These are phyloP conservation scores for Circinella minor DNA, from an alignment of 371 early-diverging fungal species.

Conservation along the genomic window DNA sequence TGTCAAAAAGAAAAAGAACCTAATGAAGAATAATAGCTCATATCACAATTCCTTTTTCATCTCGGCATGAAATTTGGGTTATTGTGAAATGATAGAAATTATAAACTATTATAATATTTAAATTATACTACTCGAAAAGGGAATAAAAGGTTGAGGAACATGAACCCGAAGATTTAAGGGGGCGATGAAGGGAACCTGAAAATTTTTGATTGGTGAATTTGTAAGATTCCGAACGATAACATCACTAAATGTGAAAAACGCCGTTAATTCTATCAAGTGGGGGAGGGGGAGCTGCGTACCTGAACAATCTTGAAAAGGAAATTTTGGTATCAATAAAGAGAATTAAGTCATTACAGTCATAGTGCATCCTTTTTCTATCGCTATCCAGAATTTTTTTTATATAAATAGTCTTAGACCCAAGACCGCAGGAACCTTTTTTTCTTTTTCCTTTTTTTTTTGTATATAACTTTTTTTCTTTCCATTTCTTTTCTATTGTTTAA, in stretches of 20 bases:
- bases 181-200: neutral
- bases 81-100: too few relatives aligned
- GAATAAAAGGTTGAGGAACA: neutral
- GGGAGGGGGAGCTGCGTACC: neutral
- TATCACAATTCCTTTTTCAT: too few relatives aligned
- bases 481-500: constrained; percentile 7
- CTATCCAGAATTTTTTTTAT: constrained; percentile 3
- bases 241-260: neutral
- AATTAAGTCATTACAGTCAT: neutral
- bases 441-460: neutral
- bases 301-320: constrained; percentile 20
- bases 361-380: constrained; percentile 4
- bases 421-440: neutral
- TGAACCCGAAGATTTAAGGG: too few relatives aligned
- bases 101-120: too few relatives aligned
- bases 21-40: too few relatives aligned
- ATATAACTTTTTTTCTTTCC: neutral
- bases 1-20: too few relatives aligned
- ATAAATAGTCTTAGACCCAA: neutral
- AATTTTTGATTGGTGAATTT: too few relatives aligned
- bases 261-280: neutral
- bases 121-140: neutral
- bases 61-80: too few relatives aligned
- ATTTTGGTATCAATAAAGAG: constrained; percentile 17
- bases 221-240: neutral